phyloP scores from a whole-genome alignment of 345 rosid genomes.

The Pistacia atlantica region DNA sequence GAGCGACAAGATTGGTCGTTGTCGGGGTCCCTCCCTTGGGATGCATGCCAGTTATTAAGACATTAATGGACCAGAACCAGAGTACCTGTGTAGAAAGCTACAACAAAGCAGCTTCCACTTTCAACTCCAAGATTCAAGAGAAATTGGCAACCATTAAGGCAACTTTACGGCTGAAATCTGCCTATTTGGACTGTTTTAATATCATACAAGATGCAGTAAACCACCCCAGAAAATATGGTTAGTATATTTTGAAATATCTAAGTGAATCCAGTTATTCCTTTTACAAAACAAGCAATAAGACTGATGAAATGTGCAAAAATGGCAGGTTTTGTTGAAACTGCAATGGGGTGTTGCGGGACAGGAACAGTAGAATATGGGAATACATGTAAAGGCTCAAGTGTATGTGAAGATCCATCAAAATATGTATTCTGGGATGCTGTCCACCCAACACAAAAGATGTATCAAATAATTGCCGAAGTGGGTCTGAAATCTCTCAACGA shows the following conservation, averaged over 20 bases:
- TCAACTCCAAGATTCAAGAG: constrained; percentile 53
- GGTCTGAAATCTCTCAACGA: constrained; percentile 42
- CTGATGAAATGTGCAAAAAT: background rate
- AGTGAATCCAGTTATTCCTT: no score
- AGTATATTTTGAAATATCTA: background rate
- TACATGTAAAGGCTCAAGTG: constrained; percentile 60
- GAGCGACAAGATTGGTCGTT: constrained; percentile 59
- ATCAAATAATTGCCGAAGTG: constrained; percentile 54
- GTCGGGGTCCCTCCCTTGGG: constrained; percentile 93
- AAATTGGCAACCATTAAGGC: constrained; percentile 36
- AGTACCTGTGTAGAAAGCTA: constrained; percentile 48
- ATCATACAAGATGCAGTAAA: constrained; percentile 47
- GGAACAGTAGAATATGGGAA: constrained; percentile 73
- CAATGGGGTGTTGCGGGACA: constrained; percentile 80
- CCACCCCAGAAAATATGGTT: constrained; percentile 60
- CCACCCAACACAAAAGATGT: constrained; percentile 81
- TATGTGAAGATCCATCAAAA: constrained; percentile 62
- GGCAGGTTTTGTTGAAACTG: constrained; percentile 56
- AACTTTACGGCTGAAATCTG: constrained; percentile 47
- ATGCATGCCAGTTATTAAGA: constrained; percentile 79
- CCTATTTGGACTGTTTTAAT: constrained; percentile 55
- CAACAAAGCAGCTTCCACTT: constrained; percentile 49
- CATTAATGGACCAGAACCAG: constrained; percentile 36
- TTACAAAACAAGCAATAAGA: background rate
- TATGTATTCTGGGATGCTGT: constrained; percentile 87